phyloP scores from a whole-genome alignment of 257 asterid genomes.

The Sherardia arvensis region DNA sequence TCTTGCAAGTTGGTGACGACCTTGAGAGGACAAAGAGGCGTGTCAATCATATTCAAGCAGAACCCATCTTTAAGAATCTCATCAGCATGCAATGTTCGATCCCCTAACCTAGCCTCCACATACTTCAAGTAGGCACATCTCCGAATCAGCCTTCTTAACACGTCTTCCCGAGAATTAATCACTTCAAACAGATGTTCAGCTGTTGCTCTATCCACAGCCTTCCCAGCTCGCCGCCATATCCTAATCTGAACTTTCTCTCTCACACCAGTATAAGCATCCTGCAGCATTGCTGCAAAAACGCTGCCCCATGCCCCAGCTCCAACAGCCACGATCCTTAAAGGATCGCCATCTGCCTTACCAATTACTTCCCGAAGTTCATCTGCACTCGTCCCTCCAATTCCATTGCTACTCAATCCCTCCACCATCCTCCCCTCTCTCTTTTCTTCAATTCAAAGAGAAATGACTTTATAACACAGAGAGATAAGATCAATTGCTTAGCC shows the following conservation, averaged over 20 bases:
- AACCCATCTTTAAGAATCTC: slow-evolving; percentile 85
- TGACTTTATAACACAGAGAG: slow-evolving; percentile 3
- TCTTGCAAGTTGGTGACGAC: slow-evolving; percentile 94
- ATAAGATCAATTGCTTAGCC: slow-evolving; percentile 19
- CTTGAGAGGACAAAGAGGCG: slow-evolving; percentile 83
- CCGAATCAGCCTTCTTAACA: slow-evolving; percentile 66
- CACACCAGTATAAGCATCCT: slow-evolving; percentile 61
- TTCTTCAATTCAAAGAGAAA: slow-evolving; percentile 7
- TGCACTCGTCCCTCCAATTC: slow-evolving; percentile 46
- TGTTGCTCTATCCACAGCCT: slow-evolving; percentile 54
- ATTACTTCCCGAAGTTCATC: slow-evolving; percentile 50
- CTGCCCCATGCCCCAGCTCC: slow-evolving; percentile 97
- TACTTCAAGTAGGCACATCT: slow-evolving; percentile 72
- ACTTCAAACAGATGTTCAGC: slow-evolving; percentile 79
- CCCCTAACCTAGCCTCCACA: slow-evolving; percentile 87
- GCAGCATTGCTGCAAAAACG: slow-evolving; percentile 73
- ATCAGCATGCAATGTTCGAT: slow-evolving; percentile 71
- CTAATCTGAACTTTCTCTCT: slow-evolving; percentile 66
- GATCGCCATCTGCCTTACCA: slow-evolving; percentile 58
- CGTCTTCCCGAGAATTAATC: slow-evolving; percentile 79
- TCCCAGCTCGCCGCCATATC: slow-evolving; percentile 74
- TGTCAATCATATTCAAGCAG: slow-evolving; percentile 83
- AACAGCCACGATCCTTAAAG: slow-evolving; percentile 62
- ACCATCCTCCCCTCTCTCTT: neutral
- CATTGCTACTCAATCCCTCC: slow-evolving; percentile 34